Evolutionary conservation across 768 basidiomycete species (phyloP).

Genomic region (Myochromella boudieri): DNA sequence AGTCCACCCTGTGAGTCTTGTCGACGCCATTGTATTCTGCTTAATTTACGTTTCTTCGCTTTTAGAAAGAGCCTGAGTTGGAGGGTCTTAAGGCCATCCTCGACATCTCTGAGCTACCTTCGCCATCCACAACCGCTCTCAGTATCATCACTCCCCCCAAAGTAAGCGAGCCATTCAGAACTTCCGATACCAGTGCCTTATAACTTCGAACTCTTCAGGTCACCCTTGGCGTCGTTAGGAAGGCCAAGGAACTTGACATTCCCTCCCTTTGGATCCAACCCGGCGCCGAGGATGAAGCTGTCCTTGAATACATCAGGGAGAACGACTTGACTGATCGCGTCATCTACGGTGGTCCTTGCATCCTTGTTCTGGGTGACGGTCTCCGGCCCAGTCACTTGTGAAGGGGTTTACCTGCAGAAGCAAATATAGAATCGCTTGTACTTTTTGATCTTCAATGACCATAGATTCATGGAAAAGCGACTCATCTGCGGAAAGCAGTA

Average conservation of each 20-base stretch:
- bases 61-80: slow-evolving; percentile 67
- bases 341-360: slow-evolving; percentile 82
- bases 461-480: slow-evolving; percentile 10
- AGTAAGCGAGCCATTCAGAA: slow-evolving; percentile 34
- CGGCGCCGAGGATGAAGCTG: slow-evolving; percentile 71
- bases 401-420: neutral
- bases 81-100: slow-evolving; percentile 62
- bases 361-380: slow-evolving; percentile 74
- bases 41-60: neutral
- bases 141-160: slow-evolving; percentile 79
- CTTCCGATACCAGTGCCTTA: neutral
- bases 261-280: slow-evolving; percentile 89
- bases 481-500: no score
- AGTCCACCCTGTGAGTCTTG: slow-evolving; percentile 63
- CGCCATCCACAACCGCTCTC: slow-evolving; percentile 67
- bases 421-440: neutral
- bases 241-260: slow-evolving; percentile 68
- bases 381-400: slow-evolving; percentile 31
- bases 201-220: slow-evolving; percentile 40
- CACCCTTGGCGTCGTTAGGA: slow-evolving; percentile 64
- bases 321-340: slow-evolving; percentile 64
- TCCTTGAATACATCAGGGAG: slow-evolving; percentile 63
- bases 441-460: slow-evolving; percentile 9
- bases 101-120: slow-evolving; percentile 54
- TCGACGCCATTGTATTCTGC: neutral